Percentiles rank a stretch among this genome's conserved stretches.
Conservation (phyloP, 2,329 filamentous ascomycete genomes). For the Fusarium proliferatum region DNA sequence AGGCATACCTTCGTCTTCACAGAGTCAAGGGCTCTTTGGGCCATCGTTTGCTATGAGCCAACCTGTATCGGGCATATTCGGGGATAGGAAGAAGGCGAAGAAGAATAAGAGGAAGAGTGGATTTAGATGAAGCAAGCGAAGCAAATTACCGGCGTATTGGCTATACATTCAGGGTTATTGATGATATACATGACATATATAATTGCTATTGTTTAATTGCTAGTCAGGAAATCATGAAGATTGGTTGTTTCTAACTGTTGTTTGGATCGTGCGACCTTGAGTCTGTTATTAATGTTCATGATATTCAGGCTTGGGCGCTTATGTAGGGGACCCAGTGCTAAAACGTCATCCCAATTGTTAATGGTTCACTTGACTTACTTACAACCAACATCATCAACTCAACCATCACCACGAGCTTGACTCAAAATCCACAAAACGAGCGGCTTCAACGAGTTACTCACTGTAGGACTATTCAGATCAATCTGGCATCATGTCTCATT, state of each 20-base stretch:
- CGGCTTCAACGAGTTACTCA: not conserved
- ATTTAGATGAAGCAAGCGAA: conserved; percentile 49
- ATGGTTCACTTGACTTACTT: conserved; percentile 35
- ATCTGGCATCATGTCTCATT: conserved; percentile 54
- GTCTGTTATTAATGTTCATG: conserved; percentile 13
- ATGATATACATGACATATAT: not conserved
- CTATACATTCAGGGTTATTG: not conserved
- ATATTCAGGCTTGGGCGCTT: conserved; percentile 4
- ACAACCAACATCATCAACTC: conserved; percentile 34
- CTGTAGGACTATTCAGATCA: not conserved
- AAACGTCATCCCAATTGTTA: conserved; percentile 35
- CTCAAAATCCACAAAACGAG: not conserved
- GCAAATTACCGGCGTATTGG: conserved; percentile 1
- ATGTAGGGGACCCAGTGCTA: conserved; percentile 16
- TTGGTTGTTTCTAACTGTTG: not conserved
- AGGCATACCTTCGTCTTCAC: conserved; percentile 49
- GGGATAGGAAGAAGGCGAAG: conserved; percentile 56
- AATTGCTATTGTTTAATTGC: not conserved
- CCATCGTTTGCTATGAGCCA: conserved; percentile 59
- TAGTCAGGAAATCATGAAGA: not conserved
- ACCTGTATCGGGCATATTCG: conserved; percentile 58
- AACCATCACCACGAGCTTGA: not conserved
- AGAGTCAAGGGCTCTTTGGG: conserved; percentile 46
- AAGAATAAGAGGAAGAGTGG: conserved; percentile 57
- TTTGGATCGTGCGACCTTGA: not conserved